Evolutionary conservation across 371 early-diverging fungal genomes (phyloP), one percentile per base, ranked within the genome.

Genomic region (Syncephalis plumigaleata): DNA sequence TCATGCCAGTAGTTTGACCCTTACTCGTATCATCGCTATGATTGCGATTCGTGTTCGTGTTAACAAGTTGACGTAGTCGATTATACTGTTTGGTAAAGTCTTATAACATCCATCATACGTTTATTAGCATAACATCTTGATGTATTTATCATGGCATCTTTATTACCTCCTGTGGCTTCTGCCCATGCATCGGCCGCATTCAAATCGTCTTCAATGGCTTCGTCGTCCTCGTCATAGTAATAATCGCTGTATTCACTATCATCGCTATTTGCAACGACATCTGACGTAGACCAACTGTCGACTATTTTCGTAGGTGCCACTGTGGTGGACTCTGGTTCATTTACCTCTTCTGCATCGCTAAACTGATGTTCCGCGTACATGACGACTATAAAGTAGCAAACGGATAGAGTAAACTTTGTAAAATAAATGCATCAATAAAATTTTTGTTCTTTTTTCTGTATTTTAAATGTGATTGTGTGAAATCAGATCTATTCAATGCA

Each of bases 61-160:
- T 31, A 31, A 31, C 31, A 4, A 31, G 11, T 31, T 31, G 31
- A 11, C 31, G 31, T 55, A 89, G 65, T 37, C 76, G 73, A 63
- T 91, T 91, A 65, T 85, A 91, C 54, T 91, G 83, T 57, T 91
- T 91, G 16, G 92, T 91, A 55, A 91, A 91, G 56, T 91, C 84
- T 77, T 55, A n/a, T n/a, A n/a, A 36, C 39, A 3, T 2, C 21
- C 38, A 52, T 36, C 21, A 18, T n/a, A 15, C 2, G 8, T 13
- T 3, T 9, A 38, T n/a, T 9, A 11, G 17, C 38, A 36, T 23
- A 16, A 46, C 51, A 44, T 60, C 59, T 9, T 23, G 51, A 11
- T 17, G 20, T 18, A 39, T n/a, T n/a, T n/a, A n/a, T n/a, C n/a
- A n/a, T n/a, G n/a, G n/a, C n/a, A n/a, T n/a, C 27, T 44, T 27